Conservation (phyloP, 2,329 filamentous ascomycete genomes). For the Neofusicoccum sp. region DNA sequence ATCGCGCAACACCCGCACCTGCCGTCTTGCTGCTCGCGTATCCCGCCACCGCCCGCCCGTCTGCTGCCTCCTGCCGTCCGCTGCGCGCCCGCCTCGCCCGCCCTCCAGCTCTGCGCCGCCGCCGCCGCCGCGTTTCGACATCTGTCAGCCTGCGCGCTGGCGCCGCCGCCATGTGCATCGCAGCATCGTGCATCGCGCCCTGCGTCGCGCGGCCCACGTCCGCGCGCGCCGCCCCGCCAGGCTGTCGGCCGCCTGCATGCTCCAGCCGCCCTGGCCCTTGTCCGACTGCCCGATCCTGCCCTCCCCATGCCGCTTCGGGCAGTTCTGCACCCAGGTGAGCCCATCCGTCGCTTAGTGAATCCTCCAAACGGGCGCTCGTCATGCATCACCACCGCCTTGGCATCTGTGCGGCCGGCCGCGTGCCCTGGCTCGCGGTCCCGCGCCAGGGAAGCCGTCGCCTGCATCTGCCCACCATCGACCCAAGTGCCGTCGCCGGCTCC, state of each 20-base stretch:
- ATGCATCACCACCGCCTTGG: slow-evolving; percentile 1
- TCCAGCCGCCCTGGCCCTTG: not conserved
- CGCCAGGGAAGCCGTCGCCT: not conserved
- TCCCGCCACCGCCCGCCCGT: not conserved
- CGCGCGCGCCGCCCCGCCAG: not conserved
- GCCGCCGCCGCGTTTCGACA: not conserved
- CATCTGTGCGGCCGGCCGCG: not conserved
- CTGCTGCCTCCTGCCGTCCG: not conserved
- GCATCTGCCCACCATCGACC: not conserved
- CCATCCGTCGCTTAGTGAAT: slow-evolving; percentile 10
- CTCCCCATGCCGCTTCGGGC: not conserved
- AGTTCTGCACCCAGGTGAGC: not conserved
- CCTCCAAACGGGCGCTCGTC: not conserved
- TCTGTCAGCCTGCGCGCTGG: slow-evolving; percentile 3
- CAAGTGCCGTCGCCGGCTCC: slow-evolving; percentile 3
- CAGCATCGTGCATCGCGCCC: not conserved
- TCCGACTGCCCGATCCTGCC: not conserved
- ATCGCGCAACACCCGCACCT: not conserved
- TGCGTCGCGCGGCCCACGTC: not conserved
- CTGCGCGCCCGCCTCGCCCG: no score
- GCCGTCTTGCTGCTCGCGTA: slow-evolving; percentile 3
- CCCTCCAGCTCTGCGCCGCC: not conserved
- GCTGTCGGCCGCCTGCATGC: not conserved
- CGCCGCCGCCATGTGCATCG: not conserved
- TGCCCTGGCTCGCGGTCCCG: not conserved